A percentile compares a stretch with the other conserved stretches of the same genome.
These are phyloP conservation scores for Talaromyces thailandensis DNA, from an alignment of 495 filamentous ascomycete genomes.

Conservation along the genomic window DNA sequence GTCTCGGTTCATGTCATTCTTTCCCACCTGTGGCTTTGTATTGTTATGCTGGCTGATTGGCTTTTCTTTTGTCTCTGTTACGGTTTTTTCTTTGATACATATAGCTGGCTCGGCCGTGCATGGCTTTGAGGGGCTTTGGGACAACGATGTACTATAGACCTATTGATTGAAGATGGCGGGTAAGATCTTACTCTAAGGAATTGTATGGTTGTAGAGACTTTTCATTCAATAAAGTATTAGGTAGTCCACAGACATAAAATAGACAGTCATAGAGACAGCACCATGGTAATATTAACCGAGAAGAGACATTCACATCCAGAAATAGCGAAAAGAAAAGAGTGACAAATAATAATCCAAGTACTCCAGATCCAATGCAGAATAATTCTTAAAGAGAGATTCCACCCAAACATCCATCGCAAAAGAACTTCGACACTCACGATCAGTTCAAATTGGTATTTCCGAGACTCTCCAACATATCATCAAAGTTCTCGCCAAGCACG, in stretches of 20 bases:
- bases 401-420: not conserved
- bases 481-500: not conserved
- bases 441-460: not conserved
- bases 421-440: not conserved
- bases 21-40: not conserved
- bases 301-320: not conserved
- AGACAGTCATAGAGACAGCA: not conserved
- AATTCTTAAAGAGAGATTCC: not conserved
- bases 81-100: not conserved
- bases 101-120: not conserved
- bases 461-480: conserved; percentile 3
- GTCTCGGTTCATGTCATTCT: not conserved
- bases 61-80: not conserved
- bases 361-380: not conserved
- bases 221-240: not conserved
- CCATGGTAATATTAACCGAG: not conserved
- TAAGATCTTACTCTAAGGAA: not conserved
- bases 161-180: not conserved
- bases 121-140: not conserved
- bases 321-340: not conserved
- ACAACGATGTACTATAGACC: not conserved
- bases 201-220: not conserved
- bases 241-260: not conserved
- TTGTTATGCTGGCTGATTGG: not conserved
- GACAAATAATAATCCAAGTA: not conserved